A percentile compares a stretch with the other conserved stretches of the same genome.
Evolutionary conservation across 73 alveolate species (phyloP).

Genomic region (Symbiodinium pilosum): DNA sequence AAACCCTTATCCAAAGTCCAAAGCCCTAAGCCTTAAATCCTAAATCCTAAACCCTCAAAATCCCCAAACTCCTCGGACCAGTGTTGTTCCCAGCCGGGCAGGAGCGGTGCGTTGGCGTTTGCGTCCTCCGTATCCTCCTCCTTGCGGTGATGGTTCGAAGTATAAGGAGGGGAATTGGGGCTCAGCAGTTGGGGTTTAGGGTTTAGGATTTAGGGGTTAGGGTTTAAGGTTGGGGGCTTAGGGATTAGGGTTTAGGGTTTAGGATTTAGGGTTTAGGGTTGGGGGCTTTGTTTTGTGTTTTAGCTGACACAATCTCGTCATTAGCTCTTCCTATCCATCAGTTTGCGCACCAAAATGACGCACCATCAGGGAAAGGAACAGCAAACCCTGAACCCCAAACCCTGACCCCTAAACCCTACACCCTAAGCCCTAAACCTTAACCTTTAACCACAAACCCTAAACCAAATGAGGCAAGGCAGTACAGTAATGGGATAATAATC

Average conservation of each 20-base stretch:
- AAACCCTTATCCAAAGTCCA: too few species aligned
- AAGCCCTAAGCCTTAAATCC: too few species aligned
- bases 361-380: too few species aligned
- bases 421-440: background rate
- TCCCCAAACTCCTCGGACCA: constrained; percentile 55
- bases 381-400: background rate
- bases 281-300: background rate
- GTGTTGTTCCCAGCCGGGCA: constrained; percentile 87
- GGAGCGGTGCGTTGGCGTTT: constrained; percentile 1
- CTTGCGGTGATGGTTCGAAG: background rate
- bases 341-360: too few species aligned
- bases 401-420: background rate
- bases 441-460: too few species aligned
- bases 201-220: background rate
- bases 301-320: background rate
- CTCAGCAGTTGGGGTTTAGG: too few species aligned
- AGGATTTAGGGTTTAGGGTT: background rate
- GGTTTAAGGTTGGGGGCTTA: background rate
- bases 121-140: background rate
- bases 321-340: background rate
- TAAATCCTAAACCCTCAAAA: too few species aligned
- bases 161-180: background rate
- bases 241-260: background rate
- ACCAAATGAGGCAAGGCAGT: too few species aligned
- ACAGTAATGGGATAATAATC: too few species aligned